These are phyloP conservation scores for Prunus mira DNA, from an alignment of 306 rosid species.

Conservation along the genomic window DNA sequence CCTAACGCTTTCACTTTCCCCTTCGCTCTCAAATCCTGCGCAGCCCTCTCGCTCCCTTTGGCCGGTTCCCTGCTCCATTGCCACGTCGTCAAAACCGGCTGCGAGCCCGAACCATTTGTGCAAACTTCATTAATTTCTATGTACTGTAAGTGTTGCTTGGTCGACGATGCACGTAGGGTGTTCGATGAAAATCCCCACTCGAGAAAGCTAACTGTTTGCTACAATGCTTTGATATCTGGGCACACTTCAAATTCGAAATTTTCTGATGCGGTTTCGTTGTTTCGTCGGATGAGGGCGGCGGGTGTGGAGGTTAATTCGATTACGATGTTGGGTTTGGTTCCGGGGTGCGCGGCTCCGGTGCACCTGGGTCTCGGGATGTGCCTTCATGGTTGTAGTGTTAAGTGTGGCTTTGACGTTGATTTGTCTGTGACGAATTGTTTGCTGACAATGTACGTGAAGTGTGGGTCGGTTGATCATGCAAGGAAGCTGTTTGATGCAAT, in stretches of 20 bases:
- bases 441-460: conserved; percentile 74
- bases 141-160: conserved; percentile 41
- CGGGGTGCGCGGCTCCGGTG: conserved; percentile 40
- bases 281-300: conserved; percentile 51
- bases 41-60: conserved; percentile 54
- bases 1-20: conserved; percentile 86
- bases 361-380: conserved; percentile 46
- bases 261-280: conserved; percentile 42
- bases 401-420: conserved; percentile 49
- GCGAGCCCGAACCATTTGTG: conserved; percentile 63
- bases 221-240: conserved; percentile 80
- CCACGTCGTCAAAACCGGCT: conserved; percentile 71
- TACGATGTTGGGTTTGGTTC: conserved; percentile 69
- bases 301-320: conserved; percentile 45
- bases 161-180: conserved; percentile 56
- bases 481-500: conserved; percentile 57
- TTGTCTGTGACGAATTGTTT: conserved; percentile 63
- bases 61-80: conserved; percentile 61
- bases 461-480: conserved; percentile 54
- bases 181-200: conserved; percentile 54
- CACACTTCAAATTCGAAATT: conserved; percentile 41
- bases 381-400: conserved; percentile 46
- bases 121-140: conserved; percentile 69
- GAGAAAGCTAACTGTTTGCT: conserved; percentile 44
- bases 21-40: conserved; percentile 78